Evolutionary conservation across 345 rosid genomes (phyloP).

Genomic region (Moringa oleifera): DNA sequence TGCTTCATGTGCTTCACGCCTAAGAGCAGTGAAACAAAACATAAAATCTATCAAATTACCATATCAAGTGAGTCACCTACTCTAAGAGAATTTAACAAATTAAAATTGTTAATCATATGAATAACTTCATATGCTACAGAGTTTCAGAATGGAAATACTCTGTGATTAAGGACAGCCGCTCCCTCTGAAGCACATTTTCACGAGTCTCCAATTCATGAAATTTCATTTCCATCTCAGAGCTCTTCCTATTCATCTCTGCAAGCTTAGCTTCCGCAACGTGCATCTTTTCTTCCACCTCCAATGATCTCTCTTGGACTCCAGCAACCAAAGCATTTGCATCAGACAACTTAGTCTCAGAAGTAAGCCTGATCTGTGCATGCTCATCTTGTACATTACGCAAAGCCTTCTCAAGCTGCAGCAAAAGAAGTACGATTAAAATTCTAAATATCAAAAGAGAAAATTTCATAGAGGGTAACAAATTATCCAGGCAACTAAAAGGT

Average conservation of each 20-base stretch:
- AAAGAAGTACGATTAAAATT: conserved; percentile 1
- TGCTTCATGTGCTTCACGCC: conserved; percentile 76
- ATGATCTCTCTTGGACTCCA: conserved; percentile 50
- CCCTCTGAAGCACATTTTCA: conserved; percentile 54
- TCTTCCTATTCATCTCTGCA: conserved; percentile 51
- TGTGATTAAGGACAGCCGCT: conserved; percentile 54
- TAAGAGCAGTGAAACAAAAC: conserved; percentile 20
- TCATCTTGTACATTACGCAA: conserved; percentile 46
- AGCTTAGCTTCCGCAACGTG: conserved; percentile 58
- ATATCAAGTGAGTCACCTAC: conserved; percentile 2
- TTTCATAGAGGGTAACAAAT: neutral
- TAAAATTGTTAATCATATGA: neutral
- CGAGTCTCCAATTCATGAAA: conserved; percentile 67
- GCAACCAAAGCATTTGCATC: conserved; percentile 55
- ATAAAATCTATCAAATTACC: conserved; percentile 3
- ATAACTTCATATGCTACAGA: too few species aligned
- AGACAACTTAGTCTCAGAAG: conserved; percentile 57
- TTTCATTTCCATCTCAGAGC: conserved; percentile 59
- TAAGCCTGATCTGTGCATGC: conserved; percentile 40
- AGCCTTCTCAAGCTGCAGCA: conserved; percentile 73
- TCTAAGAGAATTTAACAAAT: conserved; percentile 4
- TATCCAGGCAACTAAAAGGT: conserved; percentile 1
- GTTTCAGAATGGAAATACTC: conserved; percentile 39
- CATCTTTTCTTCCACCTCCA: conserved; percentile 54
- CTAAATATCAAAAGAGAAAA: conserved; percentile 10